phyloP scores from a whole-genome alignment of 2,329 filamentous ascomycete genomes.

The Colletotrichum kahawae region DNA sequence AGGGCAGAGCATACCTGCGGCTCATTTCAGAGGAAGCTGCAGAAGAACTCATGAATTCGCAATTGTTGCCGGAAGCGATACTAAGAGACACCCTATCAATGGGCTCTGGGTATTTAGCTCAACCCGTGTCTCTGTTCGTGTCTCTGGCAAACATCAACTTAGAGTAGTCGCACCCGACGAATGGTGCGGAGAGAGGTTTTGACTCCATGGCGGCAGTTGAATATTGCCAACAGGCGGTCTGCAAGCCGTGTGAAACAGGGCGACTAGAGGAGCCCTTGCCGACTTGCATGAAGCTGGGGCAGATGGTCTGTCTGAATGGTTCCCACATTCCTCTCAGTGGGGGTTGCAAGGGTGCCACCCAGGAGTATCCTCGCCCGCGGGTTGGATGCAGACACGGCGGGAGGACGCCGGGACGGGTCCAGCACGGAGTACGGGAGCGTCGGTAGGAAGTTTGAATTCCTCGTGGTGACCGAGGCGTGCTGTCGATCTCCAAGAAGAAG shows the following conservation, averaged over 20 bases:
- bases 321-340: neutral
- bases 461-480: neutral
- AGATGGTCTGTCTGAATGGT: neutral
- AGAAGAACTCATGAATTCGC: neutral
- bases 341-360: constrained; percentile 1
- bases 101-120: neutral
- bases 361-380: neutral
- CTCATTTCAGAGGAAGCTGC: neutral
- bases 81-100: neutral
- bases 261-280: neutral
- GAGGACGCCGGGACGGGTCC: neutral
- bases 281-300: neutral
- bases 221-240: constrained; percentile 8
- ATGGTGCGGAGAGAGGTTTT: neutral
- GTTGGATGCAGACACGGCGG: neutral
- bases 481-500: neutral
- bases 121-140: neutral
- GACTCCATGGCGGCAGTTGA: neutral
- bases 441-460: constrained; percentile 2
- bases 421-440: constrained; percentile 1
- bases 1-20: neutral
- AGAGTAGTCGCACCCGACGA: neutral
- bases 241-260: constrained; percentile 7
- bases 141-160: neutral
- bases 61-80: neutral